Conservation (phyloP, 2,329 filamentous ascomycete species). For the Dactylellina leptospora region DNA sequence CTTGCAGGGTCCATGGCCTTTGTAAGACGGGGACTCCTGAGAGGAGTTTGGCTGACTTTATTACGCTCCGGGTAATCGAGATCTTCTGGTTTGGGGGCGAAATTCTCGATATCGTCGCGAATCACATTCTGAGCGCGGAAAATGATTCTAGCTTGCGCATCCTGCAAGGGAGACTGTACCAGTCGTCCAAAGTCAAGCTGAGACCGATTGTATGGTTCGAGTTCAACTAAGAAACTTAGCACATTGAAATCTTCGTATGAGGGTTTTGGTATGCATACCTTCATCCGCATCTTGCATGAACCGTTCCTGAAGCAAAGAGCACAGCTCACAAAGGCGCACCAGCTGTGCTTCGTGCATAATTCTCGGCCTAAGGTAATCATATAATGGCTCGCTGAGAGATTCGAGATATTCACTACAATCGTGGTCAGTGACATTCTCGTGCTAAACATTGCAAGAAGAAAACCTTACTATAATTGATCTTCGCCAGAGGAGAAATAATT, state of each 20-base stretch:
- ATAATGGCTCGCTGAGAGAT: constrained; percentile 72
- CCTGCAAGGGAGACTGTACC: constrained; percentile 72
- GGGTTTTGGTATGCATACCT: constrained; percentile 15
- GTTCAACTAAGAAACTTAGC: constrained; percentile 58
- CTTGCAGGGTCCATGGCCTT: constrained; percentile 60
- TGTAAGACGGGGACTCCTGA: constrained; percentile 63
- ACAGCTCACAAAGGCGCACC: constrained; percentile 73
- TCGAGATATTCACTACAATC: constrained; percentile 75
- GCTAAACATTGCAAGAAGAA: background rate
- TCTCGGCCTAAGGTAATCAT: constrained; percentile 71
- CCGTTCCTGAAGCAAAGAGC: constrained; percentile 71
- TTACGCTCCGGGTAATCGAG: constrained; percentile 69
- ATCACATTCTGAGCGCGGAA: constrained; percentile 72
- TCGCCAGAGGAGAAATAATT: constrained; percentile 57
- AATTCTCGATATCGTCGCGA: constrained; percentile 73
- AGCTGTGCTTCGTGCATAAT: constrained; percentile 74
- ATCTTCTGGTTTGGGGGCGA: constrained; percentile 72
- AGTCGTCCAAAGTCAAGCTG: constrained; percentile 71
- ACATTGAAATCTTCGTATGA: background rate
- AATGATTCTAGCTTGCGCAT: constrained; percentile 73
- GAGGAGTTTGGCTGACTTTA: constrained; percentile 66
- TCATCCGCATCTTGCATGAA: constrained; percentile 71
- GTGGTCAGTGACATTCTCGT: constrained; percentile 63
- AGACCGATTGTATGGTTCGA: constrained; percentile 64
- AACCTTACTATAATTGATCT: constrained; percentile 55